Conservation (phyloP, 2,329 filamentous ascomycete species). For the Metarhizium robertsii region DNA sequence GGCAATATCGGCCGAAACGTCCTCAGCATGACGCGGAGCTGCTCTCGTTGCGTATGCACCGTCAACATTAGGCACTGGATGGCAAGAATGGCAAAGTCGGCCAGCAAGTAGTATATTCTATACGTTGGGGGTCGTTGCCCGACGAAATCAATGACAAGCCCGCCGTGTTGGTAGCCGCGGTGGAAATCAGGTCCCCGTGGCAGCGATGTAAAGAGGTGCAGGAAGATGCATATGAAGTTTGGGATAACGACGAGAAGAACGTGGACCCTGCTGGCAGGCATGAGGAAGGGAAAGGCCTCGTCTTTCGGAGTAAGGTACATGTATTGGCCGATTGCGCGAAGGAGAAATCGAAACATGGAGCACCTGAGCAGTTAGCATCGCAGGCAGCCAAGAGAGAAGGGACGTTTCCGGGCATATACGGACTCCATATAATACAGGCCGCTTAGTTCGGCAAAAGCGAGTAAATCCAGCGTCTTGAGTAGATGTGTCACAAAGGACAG, state of each 20-base stretch:
- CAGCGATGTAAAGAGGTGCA: slow-evolving; percentile 47
- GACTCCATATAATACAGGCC: slow-evolving; percentile 65
- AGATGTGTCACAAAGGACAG: slow-evolving; percentile 51
- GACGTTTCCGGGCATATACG: slow-evolving; percentile 12
- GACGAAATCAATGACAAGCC: slow-evolving; percentile 58
- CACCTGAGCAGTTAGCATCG: slow-evolving; percentile 33
- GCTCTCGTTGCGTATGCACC: slow-evolving; percentile 51
- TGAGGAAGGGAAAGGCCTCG: slow-evolving; percentile 43
- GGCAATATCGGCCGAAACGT: slow-evolving; percentile 25
- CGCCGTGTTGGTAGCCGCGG: slow-evolving; percentile 58
- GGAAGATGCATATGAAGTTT: slow-evolving; percentile 50
- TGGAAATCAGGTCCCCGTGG: slow-evolving; percentile 50
- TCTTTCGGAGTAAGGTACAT: slow-evolving; percentile 56
- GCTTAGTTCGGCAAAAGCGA: slow-evolving; percentile 56
- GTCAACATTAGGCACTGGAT: slow-evolving; percentile 57
- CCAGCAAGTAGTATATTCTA: slow-evolving; percentile 41
- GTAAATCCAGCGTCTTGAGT: slow-evolving; percentile 50
- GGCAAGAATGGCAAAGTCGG: slow-evolving; percentile 46
- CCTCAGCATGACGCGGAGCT: slow-evolving; percentile 39
- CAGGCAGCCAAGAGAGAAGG: not conserved
- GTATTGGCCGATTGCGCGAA: slow-evolving; percentile 50
- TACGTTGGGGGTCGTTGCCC: slow-evolving; percentile 55
- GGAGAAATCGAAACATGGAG: slow-evolving; percentile 52
- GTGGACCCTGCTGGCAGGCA: slow-evolving; percentile 47
- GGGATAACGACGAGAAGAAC: slow-evolving; percentile 49